Conservation (phyloP, 2,329 filamentous ascomycete genomes). For the Phaeosphaeria sp. region DNA sequence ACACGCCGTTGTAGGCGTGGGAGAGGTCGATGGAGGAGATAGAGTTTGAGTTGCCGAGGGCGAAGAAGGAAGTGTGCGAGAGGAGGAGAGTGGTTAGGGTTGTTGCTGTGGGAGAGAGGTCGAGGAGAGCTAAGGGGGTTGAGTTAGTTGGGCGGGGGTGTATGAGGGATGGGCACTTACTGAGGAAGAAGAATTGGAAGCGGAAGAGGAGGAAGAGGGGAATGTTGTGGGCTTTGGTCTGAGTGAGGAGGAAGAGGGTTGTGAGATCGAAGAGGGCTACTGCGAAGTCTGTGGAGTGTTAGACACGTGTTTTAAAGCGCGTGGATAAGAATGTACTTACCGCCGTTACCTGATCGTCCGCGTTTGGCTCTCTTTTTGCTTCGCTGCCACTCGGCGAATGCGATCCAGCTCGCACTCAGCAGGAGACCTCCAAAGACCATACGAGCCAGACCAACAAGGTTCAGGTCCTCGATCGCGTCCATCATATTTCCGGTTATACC, state of each 20-base stretch:
- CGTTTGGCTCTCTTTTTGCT: slow-evolving; percentile 20
- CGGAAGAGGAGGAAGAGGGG: slow-evolving; percentile 82
- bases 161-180: no score
- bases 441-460: slow-evolving; percentile 35
- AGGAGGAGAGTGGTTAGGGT: slow-evolving; percentile 76
- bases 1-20: slow-evolving; percentile 92
- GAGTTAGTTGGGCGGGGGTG: no score
- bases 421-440: slow-evolving; percentile 49
- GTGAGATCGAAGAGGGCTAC: slow-evolving; percentile 66
- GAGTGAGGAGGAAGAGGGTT: slow-evolving; percentile 81
- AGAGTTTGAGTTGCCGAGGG: slow-evolving; percentile 87
- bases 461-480: slow-evolving; percentile 52
- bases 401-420: slow-evolving; percentile 36
- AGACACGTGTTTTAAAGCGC: neutral
- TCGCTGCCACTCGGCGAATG: slow-evolving; percentile 36
- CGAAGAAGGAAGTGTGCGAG: slow-evolving; percentile 85
- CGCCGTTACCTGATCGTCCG: slow-evolving; percentile 26
- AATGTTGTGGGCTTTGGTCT: slow-evolving; percentile 84
- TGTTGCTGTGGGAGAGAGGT: slow-evolving; percentile 61
- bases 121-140: slow-evolving; percentile 51
- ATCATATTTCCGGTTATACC: slow-evolving; percentile 52
- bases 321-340: slow-evolving; percentile 19
- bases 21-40: slow-evolving; percentile 96
- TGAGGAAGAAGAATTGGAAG: slow-evolving; percentile 63
- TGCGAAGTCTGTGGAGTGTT: slow-evolving; percentile 49